phyloP scores from a whole-genome alignment of 805 yeast species.

The Yarrowia divulgata region DNA sequence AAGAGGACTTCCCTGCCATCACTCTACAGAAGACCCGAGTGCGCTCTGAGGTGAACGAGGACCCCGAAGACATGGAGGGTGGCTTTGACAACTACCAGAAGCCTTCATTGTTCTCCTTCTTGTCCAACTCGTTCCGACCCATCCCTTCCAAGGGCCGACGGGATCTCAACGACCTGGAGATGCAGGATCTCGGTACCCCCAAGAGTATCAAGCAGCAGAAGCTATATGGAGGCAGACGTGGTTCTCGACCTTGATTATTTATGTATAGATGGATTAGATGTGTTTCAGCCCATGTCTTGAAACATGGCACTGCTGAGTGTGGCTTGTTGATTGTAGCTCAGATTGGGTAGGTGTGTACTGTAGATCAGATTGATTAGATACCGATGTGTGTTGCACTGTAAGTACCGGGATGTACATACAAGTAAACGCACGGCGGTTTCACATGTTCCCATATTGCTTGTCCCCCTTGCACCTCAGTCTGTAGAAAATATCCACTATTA shows the following conservation, averaged over 20 bases:
- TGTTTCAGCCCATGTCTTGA: too few relatives aligned
- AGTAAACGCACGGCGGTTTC: not conserved
- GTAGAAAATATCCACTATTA: not conserved
- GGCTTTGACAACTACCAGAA: constrained; percentile 31
- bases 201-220: constrained; percentile 36
- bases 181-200: constrained; percentile 33
- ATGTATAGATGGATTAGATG: constrained; percentile 20
- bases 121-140: constrained; percentile 32
- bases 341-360: not conserved
- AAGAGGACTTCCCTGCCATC: constrained; percentile 36
- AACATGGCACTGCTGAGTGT: too few relatives aligned
- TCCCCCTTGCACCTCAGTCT: not conserved
- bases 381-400: too few relatives aligned
- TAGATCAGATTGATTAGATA: constrained; percentile 6
- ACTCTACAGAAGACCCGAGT: constrained; percentile 4
- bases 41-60: not conserved
- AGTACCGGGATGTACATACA: too few relatives aligned
- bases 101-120: constrained; percentile 15
- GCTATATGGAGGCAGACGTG: constrained; percentile 23
- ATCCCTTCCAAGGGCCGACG: constrained; percentile 15
- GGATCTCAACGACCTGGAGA: constrained; percentile 31
- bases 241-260: constrained; percentile 27
- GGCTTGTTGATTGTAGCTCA: too few relatives aligned
- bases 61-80: constrained; percentile 6
- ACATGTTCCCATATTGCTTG: not conserved